phyloP scores from a whole-genome alignment of 1,284 basidiomycete genomes.

The Trichosporon coremiiforme region DNA sequence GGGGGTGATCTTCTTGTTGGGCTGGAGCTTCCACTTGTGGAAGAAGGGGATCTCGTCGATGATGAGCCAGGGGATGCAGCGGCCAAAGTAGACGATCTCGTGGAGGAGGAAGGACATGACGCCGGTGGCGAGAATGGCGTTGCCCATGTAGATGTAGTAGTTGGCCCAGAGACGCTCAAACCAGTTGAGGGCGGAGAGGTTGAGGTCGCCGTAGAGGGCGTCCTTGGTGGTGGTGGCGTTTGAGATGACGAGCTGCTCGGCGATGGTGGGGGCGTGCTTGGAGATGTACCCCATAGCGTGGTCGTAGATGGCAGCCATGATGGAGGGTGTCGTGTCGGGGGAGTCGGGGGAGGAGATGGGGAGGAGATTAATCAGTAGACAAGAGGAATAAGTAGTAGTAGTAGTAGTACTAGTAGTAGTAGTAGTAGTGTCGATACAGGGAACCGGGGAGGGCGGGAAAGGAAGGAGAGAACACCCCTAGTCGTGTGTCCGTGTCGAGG shows the following conservation, averaged over 20 bases:
- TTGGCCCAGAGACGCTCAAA: slow-evolving; percentile 74
- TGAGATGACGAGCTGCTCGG: slow-evolving; percentile 45
- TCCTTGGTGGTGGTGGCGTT: slow-evolving; percentile 52
- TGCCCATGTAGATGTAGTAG: slow-evolving; percentile 84
- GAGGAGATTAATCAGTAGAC: background rate
- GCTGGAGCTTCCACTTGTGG: slow-evolving; percentile 91
- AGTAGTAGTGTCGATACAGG: background rate
- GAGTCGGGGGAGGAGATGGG: no score
- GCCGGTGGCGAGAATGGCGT: slow-evolving; percentile 91
- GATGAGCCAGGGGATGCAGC: slow-evolving; percentile 92
- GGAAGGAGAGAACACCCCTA: slow-evolving; percentile 9
- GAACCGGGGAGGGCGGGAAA: no score
- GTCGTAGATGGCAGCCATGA: slow-evolving; percentile 40
- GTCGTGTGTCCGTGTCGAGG: slow-evolving; percentile 1
- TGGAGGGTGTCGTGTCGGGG: background rate
- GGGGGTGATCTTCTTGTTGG: slow-evolving; percentile 73
- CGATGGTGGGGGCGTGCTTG: slow-evolving; percentile 49
- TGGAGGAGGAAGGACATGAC: slow-evolving; percentile 91
- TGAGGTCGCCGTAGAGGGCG: slow-evolving; percentile 56
- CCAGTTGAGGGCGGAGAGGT: slow-evolving; percentile 71
- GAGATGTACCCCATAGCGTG: slow-evolving; percentile 47
- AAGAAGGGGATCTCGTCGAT: slow-evolving; percentile 94
- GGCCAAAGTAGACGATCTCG: slow-evolving; percentile 97
- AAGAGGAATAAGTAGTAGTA: no score
- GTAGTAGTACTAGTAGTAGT: no score